These are phyloP conservation scores for Russula foetens DNA, from an alignment of 768 basidiomycete species.

Conservation along the genomic window DNA sequence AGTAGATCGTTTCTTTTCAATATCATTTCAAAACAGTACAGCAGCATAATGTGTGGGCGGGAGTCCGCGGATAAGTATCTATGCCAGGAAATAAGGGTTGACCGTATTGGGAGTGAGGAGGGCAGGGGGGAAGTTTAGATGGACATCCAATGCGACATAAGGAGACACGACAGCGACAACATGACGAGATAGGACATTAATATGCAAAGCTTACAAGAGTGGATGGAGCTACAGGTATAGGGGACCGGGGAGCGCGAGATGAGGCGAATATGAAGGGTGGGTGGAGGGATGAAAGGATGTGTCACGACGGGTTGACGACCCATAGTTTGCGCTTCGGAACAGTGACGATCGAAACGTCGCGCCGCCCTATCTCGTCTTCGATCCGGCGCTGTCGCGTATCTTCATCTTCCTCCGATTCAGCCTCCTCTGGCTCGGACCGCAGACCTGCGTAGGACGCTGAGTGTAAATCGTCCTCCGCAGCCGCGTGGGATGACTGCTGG, in stretches of 20 bases:
- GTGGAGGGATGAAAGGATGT: neutral
- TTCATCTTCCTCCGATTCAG: conserved; percentile 69
- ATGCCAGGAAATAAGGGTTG: conserved; percentile 12
- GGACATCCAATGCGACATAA: conserved; percentile 27
- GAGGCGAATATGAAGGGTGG: neutral
- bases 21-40: conserved; percentile 23
- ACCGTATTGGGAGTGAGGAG: conserved; percentile 2
- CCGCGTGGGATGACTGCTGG: conserved; percentile 50
- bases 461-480: conserved; percentile 36
- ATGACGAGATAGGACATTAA: conserved; percentile 7
- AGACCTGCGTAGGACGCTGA: conserved; percentile 42
- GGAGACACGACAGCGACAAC: neutral
- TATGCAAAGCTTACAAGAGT: neutral
- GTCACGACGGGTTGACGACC: conserved; percentile 57
- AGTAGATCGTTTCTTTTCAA: conserved; percentile 11
- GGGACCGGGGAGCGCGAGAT: neutral
- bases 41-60: conserved; percentile 14
- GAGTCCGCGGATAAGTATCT: conserved; percentile 21
- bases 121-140: neutral
- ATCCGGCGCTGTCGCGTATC: conserved; percentile 64
- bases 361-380: conserved; percentile 73
- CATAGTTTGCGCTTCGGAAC: conserved; percentile 67
- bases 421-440: conserved; percentile 32
- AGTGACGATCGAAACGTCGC: conserved; percentile 75
- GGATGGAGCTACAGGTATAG: neutral